phyloP scores from a whole-genome alignment of 441 rosid genomes.

The Corymbia calophylla region DNA sequence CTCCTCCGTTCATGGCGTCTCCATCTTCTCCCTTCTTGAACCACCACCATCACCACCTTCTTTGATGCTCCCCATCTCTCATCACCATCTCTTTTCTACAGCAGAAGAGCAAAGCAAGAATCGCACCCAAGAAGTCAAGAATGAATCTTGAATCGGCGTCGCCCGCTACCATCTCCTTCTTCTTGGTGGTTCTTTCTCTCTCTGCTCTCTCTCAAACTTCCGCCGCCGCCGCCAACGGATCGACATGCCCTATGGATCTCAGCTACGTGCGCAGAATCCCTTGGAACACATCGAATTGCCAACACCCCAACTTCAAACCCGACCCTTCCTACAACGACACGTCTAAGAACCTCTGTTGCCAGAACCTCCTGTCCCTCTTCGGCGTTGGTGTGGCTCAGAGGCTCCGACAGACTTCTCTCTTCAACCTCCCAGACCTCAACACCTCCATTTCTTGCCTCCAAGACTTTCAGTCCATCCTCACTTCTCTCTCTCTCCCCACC shows the following conservation, averaged over 20 bases:
- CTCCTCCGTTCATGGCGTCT: background rate
- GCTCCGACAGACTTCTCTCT: constrained; percentile 57
- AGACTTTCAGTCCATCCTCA: constrained; percentile 45
- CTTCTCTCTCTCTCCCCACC: constrained; percentile 35
- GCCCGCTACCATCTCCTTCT: background rate
- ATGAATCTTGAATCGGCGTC: background rate
- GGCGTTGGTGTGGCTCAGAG: constrained; percentile 54
- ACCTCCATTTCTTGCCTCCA: constrained; percentile 59
- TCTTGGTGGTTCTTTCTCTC: background rate
- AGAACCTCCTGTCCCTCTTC: constrained; percentile 39
- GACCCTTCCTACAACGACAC: background rate
- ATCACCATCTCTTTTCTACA: background rate
- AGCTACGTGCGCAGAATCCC: constrained; percentile 51
- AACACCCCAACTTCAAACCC: constrained; percentile 1
- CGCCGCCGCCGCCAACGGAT: background rate
- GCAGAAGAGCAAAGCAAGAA: background rate
- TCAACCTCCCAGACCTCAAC: constrained; percentile 47
- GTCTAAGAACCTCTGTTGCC: constrained; percentile 35
- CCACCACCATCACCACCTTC: background rate
- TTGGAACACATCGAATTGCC: constrained; percentile 62
- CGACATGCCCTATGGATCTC: constrained; percentile 60
- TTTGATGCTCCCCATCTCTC: background rate
- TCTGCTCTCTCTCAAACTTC: constrained; percentile 1
- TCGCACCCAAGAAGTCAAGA: background rate
- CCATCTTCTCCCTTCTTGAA: background rate